Evolutionary conservation across 805 yeast genomes (phyloP).

Genomic region (Cyberlindnera veronae): DNA sequence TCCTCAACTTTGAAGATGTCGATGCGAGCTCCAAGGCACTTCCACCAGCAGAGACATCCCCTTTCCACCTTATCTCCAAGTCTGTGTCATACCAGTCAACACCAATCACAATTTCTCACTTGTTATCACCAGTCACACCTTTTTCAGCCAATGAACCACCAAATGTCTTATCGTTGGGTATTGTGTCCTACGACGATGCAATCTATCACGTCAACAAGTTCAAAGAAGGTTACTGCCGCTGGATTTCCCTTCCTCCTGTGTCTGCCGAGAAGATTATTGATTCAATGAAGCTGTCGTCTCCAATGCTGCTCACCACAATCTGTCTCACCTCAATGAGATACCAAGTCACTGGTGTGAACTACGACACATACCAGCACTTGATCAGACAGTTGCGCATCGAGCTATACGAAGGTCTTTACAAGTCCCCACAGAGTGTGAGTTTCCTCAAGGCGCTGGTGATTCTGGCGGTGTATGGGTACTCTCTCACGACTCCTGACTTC

Average conservation of each 20-base stretch:
- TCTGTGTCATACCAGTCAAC: constrained; percentile 16
- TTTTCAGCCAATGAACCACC: constrained; percentile 23
- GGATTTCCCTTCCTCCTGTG: constrained; percentile 68
- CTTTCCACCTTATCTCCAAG: constrained; percentile 25
- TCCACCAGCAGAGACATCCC: constrained; percentile 28
- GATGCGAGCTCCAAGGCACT: constrained; percentile 18
- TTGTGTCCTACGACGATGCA: constrained; percentile 47
- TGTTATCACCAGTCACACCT: constrained; percentile 11
- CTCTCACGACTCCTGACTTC: constrained; percentile 50
- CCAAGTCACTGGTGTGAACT: constrained; percentile 20
- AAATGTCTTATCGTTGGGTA: constrained; percentile 50
- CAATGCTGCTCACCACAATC: constrained; percentile 63
- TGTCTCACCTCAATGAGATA: constrained; percentile 62
- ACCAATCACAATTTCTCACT: constrained; percentile 18
- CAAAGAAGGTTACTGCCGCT: constrained; percentile 65
- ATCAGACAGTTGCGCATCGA: constrained; percentile 36
- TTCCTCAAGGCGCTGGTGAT: constrained; percentile 67
- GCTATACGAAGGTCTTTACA: constrained; percentile 33
- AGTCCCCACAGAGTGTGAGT: constrained; percentile 49
- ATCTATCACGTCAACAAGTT: constrained; percentile 51
- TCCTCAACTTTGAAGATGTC: constrained; percentile 5
- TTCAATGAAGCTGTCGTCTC: constrained; percentile 46
- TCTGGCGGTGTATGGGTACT: constrained; percentile 59
- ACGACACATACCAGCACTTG: constrained; percentile 30
- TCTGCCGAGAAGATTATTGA: constrained; percentile 47